Evolutionary conservation across 2,329 filamentous ascomycete species (phyloP), one percentile per base, ranked within the genome.

Genomic region (Akanthomyces lecanii): DNA sequence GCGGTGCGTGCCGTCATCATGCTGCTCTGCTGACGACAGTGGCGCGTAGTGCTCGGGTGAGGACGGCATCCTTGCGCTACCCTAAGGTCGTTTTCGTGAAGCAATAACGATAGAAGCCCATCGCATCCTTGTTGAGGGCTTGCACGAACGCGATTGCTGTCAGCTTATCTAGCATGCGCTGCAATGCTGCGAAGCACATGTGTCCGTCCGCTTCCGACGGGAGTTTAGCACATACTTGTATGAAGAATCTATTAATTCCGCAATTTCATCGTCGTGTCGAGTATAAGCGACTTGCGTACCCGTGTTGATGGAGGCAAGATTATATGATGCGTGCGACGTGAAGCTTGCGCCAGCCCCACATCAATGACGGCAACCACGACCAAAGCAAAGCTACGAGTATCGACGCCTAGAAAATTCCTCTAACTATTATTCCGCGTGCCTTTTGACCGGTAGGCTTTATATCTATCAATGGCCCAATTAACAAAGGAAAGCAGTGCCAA

Each of bases 1-100:
- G 36, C 50, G 57, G 51, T 48, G 73, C 44, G 66, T 62, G 28
- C 68, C 67, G 16, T 66, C 61, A 25, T 64, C 67, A 30, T 68
- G 66, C 8, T 67, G 62, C 30, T 72, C 71, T 10, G 18, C 53
- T 14, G 73, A 75, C 8, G 72, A 72, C 18, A 61, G 21, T 25
- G 62, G 51, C 23, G 21, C 50, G 57, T 56, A 61, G 11, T 23
- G 14, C 8, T 18, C 56, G 10, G 62, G 56, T 12, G 56, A 61
- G 2, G 50, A 60, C 12, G 57, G 51, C 62, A 64, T 64, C 0
- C 4, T 56, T 8, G 38, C 11, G 12, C 21, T 8, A 5, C 30
- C 4, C 12, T 40, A 28, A 14, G 18, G 7, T 25, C 14, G 18
- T 10, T 42, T 51, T 8, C 18, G 18, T 23, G n/a, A 51, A 18